These are phyloP conservation scores for Acidiella bohemica DNA, from an alignment of 495 filamentous ascomycete genomes.

Conservation along the genomic window DNA sequence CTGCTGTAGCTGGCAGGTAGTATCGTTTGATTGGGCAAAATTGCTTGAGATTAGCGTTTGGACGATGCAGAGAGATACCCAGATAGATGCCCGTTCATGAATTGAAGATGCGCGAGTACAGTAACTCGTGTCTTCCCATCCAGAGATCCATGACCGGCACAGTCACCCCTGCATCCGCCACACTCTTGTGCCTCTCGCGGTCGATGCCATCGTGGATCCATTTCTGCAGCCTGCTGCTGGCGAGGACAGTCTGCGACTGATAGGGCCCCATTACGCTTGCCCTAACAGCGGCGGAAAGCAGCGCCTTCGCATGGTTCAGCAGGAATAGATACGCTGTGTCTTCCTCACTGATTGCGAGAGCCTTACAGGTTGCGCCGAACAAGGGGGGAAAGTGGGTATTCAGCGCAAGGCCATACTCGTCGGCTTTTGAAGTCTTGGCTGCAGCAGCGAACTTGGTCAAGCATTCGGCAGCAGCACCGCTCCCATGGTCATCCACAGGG, in stretches of 20 bases:
- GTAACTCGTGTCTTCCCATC: constrained; percentile 84
- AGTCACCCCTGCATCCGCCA: constrained; percentile 73
- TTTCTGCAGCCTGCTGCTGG: constrained; percentile 46
- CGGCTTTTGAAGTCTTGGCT: constrained; percentile 9
- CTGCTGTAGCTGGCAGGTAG: constrained; percentile 3
- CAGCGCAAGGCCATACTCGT: constrained; percentile 6
- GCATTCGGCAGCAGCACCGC: constrained; percentile 1
- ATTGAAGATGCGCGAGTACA: constrained; percentile 97
- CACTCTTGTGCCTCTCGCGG: constrained; percentile 40
- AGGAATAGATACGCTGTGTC: constrained; percentile 75
- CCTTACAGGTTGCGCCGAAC: constrained; percentile 58
- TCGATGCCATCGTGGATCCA: constrained; percentile 49
- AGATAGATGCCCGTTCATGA: constrained; percentile 24
- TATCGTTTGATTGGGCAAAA: not conserved
- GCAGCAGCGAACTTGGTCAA: constrained; percentile 16
- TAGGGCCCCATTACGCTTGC: constrained; percentile 87
- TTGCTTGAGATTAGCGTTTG: not conserved
- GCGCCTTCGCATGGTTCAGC: constrained; percentile 73
- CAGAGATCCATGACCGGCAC: constrained; percentile 85
- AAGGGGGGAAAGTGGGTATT: constrained; percentile 64
- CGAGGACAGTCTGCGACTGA: constrained; percentile 73
- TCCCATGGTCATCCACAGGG: not conserved
- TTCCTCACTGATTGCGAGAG: constrained; percentile 46
- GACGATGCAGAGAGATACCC: not conserved
- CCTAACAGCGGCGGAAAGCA: constrained; percentile 78